Base-by-base conservation (phyloP, 2,329 filamentous ascomycete genomes). In the Paraphaeosphaeria minitans region DNA sequence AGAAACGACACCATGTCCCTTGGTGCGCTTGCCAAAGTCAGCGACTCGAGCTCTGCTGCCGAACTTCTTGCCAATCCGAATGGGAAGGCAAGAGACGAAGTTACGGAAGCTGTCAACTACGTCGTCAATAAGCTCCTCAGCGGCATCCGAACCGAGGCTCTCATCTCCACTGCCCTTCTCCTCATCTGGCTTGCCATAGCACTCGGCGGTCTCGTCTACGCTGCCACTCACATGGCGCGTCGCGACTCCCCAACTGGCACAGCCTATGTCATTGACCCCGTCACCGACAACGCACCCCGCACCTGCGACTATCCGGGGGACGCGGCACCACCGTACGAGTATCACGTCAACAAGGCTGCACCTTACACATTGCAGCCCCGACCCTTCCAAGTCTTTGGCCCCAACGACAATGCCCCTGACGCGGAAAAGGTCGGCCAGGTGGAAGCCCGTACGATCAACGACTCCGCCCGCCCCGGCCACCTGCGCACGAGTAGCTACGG, bases 1-100 rank as follows among this genome's bases (percentile, higher is more conserved):
- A 82, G 86, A 27, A 89, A 91, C 68, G 85, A 97, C 73, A 91
- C 90, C 1, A 96, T 98, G 79, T 94, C 91, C 58, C 80, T 89
- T 54, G 93, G 93, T 43, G 91, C 93, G 56, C 80, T 86, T 33
- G 82, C 80, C 27, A 82, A 83, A 67, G 75, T 85, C 48, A 76
- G 79, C 58, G 75, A 78, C 53, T 77, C 78, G 55, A 75, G 79
- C 7, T 85, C 84, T 55, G 85, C 90, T 53, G 84, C 85, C 41
- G 85, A 84, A 12, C 95, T 98, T 75, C 86, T 98, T 49, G 84
- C 92, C n/a, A 86, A 89, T 59, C 88, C 93, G 0, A 87, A 87
- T 31, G 85, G 84, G 63, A 85, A 87, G 57, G 89, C 93, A 8
- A 88, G 87, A 41, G 91, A 97, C 78, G 90, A 93, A 71, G 90